A percentile compares a stretch with the other conserved stretches of the same genome.
phyloP scores from a whole-genome alignment of 2,329 filamentous ascomycete genomes.

The Colletotrichum chlorophyti region DNA sequence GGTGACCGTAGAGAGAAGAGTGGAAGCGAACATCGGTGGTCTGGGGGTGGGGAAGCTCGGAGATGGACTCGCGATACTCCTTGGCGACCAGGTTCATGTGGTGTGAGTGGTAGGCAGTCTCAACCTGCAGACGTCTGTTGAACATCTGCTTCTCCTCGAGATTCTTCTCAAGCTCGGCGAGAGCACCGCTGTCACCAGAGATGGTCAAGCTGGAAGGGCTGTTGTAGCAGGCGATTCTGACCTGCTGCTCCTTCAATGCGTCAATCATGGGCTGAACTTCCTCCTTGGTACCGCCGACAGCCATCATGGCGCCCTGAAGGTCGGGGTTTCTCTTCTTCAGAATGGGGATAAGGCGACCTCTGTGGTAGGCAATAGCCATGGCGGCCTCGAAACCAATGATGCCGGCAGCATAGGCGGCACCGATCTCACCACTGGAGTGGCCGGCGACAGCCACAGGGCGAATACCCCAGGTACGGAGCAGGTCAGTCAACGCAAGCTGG shows the following conservation, averaged over 20 bases:
- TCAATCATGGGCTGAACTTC: conserved; percentile 53
- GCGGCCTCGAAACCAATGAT: conserved; percentile 47
- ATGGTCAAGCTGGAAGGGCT: conserved; percentile 58
- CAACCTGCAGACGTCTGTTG: conserved; percentile 54
- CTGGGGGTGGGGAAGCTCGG: conserved; percentile 44
- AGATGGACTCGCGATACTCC: conserved; percentile 44
- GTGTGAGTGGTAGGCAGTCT: conserved; percentile 60
- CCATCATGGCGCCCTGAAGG: conserved; percentile 60
- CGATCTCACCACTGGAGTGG: conserved; percentile 57
- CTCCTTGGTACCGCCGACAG: conserved; percentile 54
- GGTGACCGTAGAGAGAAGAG: conserved; percentile 52
- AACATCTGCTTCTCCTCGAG: conserved; percentile 48
- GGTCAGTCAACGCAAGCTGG: conserved; percentile 52
- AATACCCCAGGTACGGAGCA: conserved; percentile 52
- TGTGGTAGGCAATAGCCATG: conserved; percentile 57
- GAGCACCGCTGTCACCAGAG: conserved; percentile 37
- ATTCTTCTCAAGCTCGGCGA: conserved; percentile 38
- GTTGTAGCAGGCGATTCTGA: conserved; percentile 54
- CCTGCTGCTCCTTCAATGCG: conserved; percentile 38
- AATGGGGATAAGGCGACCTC: conserved; percentile 51
- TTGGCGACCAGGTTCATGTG: conserved; percentile 57
- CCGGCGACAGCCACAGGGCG: conserved; percentile 47
- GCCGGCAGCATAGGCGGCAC: conserved; percentile 50
- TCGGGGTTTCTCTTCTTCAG: conserved; percentile 47
- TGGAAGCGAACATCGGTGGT: conserved; percentile 48